These are phyloP conservation scores for Phtheirospermum japonicum DNA, from an alignment of 257 asterid species.

Conservation along the genomic window DNA sequence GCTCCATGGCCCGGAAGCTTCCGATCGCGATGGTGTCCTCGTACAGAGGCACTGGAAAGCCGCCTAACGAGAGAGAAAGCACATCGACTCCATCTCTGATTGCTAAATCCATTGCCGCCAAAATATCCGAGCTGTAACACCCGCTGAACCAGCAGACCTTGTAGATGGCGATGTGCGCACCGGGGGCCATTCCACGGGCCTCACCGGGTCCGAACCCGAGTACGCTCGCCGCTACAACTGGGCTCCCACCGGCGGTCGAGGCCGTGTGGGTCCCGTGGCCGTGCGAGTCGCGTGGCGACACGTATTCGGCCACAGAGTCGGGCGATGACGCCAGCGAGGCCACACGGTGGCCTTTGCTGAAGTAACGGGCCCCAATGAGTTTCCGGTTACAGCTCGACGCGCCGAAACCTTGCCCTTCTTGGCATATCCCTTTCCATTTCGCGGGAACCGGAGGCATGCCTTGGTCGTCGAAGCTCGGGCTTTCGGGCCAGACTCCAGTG, in stretches of 20 bases:
- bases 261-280: constrained; percentile 94
- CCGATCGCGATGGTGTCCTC: constrained; percentile 90
- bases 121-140: constrained; percentile 89
- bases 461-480: constrained; percentile 74
- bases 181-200: constrained; percentile 89
- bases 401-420: constrained; percentile 51
- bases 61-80: constrained; percentile 81
- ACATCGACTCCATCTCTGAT: constrained; percentile 80
- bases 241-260: constrained; percentile 70
- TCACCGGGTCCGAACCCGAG: constrained; percentile 66
- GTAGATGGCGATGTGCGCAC: constrained; percentile 67
- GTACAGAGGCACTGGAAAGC: constrained; percentile 74
- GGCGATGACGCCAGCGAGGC: constrained; percentile 49
- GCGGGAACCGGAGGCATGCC: constrained; percentile 71
- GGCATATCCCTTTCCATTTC: constrained; percentile 83
- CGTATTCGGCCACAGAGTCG: constrained; percentile 42
- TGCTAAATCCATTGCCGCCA: constrained; percentile 87
- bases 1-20: constrained; percentile 86
- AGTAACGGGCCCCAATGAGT: constrained; percentile 75
- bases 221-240: constrained; percentile 52
- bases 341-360: constrained; percentile 72
- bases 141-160: constrained; percentile 90
- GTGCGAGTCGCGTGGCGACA: constrained; percentile 76
- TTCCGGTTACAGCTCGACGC: constrained; percentile 67
- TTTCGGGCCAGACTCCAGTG: constrained; percentile 91